Evolutionary conservation across 495 filamentous ascomycete genomes (phyloP), one percentile per base, ranked within the genome.

Genomic region (Penicillium coprophilum): DNA sequence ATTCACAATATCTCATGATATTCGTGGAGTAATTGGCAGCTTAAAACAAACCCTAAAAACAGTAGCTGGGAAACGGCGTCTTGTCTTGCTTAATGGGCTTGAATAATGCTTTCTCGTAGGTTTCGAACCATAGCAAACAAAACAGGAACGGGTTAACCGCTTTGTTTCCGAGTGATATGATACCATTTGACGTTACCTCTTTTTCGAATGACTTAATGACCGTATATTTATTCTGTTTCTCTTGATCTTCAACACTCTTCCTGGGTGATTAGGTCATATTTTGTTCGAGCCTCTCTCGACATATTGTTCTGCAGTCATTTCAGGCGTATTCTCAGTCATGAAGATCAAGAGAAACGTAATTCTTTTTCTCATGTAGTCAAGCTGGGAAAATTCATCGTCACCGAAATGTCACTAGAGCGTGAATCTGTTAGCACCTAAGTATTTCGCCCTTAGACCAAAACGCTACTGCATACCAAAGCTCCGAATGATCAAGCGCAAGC

Each of bases 71-170:
- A 71, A 68, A 71, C 67, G 66, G 57, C 66, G 61, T 74, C 71
- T 70, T 72, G 73, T 74, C 69, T 70, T 70, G 71, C 65, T 71
- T 73, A 63, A 63, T 68, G 69, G 66, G 60, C 65, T 65, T 72
- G 65, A 67, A 73, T 72, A 70, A 72, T 71, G 63, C 58, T 61
- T 62, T 65, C 67, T 52, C 65, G 71, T 73, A 73, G 65, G 58
- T 64, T 66, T 66, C 59, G 59, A 62, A 62, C 64, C 61, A 70
- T 71, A 66, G 65, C 65, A 68, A 70, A 68, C 62, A 68, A 68
- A 66, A 47, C 59, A 52, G 63, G 53, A 58, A 61, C 59, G 61
- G 63, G 57, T 49, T 57, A 40, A 58, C 52, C 55, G 57, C 64
- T 63, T 63, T 58, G 60, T 66, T 70, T 68, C 65, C 64, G 59